Evolutionary conservation across 1,139 yeast genomes (phyloP), one percentile per base, ranked within the genome.

Genomic region (Fermentozyma sake): DNA sequence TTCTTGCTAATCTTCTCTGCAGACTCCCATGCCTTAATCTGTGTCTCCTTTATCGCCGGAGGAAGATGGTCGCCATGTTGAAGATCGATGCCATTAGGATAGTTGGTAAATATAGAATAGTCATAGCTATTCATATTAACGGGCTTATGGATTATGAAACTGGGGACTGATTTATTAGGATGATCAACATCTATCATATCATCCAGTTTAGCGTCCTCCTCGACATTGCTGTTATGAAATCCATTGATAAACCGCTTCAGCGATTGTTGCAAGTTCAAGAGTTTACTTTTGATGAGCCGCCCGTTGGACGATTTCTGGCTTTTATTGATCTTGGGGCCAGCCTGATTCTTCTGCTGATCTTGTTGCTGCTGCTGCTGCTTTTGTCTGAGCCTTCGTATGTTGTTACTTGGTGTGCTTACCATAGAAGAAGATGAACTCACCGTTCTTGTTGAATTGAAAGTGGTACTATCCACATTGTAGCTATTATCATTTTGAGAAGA

Each of bases 1-100:
- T 53, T 61, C 14, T 47, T 43, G 31, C 60, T 49, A 21, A 61
- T 55, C 36, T 60, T 56, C 35, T 67, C 72, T 1, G 71, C 72
- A 14, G 64, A 55, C 36, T 66, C 70, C 72, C 72, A 67, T 9
- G 71, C 71, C 33, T 52, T 55, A n/a, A 64, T 49, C 38, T 64
- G 71, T 4, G 70, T 61, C 24, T 46, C 48, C 33, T 42, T 48
- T 11, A 50, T 35, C 10, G 46, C 46, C 3, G 50, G 50, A 10
- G 42, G 44, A n/a, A 33, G 28, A 18, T 37, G 38, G 19, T 45
- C 44, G 3, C 47, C 48, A 26, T 41, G 45, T 16, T 48, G 49
- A n/a, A 37, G 19, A 26, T 45, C 52, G 10, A 32, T 41, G 2
- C 42, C 49, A 24, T 29, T 35, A 8, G 56, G 48, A 29, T 50